Percentiles rank a stretch among this genome's conserved stretches.
Conservation (phyloP, 2,329 filamentous ascomycete genomes). For the Trichoderma lentiforme region DNA sequence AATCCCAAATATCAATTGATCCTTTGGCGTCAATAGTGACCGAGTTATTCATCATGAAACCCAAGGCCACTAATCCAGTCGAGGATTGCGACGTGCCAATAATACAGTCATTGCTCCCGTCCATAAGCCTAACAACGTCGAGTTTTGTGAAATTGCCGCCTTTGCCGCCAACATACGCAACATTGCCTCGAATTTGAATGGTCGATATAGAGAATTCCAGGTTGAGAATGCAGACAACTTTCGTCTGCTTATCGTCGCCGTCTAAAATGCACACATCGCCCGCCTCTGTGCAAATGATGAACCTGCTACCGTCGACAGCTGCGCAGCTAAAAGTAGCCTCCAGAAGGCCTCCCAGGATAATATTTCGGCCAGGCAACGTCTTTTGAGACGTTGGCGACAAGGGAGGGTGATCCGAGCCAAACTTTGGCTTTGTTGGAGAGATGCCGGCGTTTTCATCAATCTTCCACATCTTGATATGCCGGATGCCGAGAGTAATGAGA, state of each 20-base stretch:
- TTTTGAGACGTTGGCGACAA: conserved; percentile 42
- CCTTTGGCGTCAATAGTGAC: conserved; percentile 73
- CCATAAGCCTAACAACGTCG: conserved; percentile 48
- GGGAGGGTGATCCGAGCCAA: conserved; percentile 41
- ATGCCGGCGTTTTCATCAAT: conserved; percentile 62
- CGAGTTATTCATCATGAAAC: conserved; percentile 62
- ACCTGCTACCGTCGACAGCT: conserved; percentile 67
- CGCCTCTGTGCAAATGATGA: conserved; percentile 80
- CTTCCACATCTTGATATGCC: conserved; percentile 92
- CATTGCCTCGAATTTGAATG: conserved; percentile 56
- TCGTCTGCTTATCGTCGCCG: conserved; percentile 68
- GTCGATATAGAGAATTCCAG: conserved; percentile 67
- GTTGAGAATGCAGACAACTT: conserved; percentile 62
- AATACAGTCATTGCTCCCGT: conserved; percentile 39
- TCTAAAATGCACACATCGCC: conserved; percentile 89
- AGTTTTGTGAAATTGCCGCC: conserved; percentile 57
- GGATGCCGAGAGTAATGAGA: conserved; percentile 81
- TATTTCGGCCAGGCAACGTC: conserved; percentile 81
- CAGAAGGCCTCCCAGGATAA: conserved; percentile 74
- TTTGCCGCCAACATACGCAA: conserved; percentile 67
- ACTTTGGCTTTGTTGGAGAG: conserved; percentile 63
- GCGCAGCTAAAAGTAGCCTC: conserved; percentile 84
- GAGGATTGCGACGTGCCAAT: conserved; percentile 38
- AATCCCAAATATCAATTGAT: conserved; percentile 66
- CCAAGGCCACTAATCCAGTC: conserved; percentile 61